A percentile compares a stretch with the other conserved stretches of the same genome.
These are phyloP conservation scores for Arabidopsis thaliana DNA, from an alignment of 345 rosid species.

Conservation along the genomic window DNA sequence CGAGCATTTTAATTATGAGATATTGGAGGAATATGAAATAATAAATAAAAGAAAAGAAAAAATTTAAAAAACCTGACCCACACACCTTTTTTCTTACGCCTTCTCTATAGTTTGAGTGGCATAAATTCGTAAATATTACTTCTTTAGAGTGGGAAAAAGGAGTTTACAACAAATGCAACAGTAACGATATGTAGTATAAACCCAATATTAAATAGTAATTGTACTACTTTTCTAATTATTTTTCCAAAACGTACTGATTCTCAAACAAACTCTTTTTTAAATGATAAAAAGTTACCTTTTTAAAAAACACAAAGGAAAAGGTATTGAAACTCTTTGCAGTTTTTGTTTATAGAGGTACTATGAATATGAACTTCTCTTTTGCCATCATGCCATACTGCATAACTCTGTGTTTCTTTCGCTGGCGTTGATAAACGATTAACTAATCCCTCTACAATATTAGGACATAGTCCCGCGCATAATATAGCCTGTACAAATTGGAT, in stretches of 20 bases:
- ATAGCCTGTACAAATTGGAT: slow-evolving; percentile 69
- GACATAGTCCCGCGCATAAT: slow-evolving; percentile 86
- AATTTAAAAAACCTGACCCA: too few species aligned
- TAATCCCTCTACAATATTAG: slow-evolving; percentile 65
- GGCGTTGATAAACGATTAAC: slow-evolving; percentile 51
- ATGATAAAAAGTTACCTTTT: slow-evolving; percentile 58
- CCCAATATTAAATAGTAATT: too few species aligned
- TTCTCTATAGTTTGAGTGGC: too few species aligned
- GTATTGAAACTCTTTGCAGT: slow-evolving; percentile 63
- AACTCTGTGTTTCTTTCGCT: slow-evolving; percentile 45
- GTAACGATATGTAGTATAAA: too few species aligned
- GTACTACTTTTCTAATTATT: too few species aligned
- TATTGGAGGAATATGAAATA: too few species aligned
- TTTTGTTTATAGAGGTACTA: slow-evolving; percentile 75
- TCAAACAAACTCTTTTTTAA: background rate
- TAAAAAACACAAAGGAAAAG: slow-evolving; percentile 84
- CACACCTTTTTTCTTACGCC: too few species aligned
- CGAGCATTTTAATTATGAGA: too few species aligned
- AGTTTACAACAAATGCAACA: too few species aligned
- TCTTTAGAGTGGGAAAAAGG: too few species aligned
- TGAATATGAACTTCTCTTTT: slow-evolving; percentile 87
- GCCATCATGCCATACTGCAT: slow-evolving; percentile 83
- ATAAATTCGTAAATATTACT: too few species aligned
- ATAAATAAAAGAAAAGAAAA: too few species aligned
- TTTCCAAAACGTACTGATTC: background rate